phyloP scores from a whole-genome alignment of 208 protist species.

The Porcisia deanei region DNA sequence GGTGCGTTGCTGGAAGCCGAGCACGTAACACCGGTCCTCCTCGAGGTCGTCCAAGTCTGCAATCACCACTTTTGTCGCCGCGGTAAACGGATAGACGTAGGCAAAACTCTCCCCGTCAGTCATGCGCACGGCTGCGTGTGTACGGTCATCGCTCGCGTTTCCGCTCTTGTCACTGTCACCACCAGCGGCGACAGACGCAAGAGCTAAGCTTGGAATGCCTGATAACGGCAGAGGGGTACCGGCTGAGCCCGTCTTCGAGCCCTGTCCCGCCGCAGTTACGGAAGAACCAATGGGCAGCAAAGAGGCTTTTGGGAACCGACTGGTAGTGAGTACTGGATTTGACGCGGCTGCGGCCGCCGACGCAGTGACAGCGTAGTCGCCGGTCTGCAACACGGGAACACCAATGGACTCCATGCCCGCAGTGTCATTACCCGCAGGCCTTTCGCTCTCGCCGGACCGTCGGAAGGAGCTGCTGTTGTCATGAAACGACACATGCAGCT shows the following conservation, averaged over 20 bases:
- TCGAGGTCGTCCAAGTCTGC: conserved; percentile 60
- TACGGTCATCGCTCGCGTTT: neutral
- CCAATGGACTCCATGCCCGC: neutral
- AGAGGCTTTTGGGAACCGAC: neutral
- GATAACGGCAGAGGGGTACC: neutral
- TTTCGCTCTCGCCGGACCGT: neutral
- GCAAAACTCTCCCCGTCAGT: conserved; percentile 29
- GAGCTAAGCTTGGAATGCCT: neutral
- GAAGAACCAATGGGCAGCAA: neutral
- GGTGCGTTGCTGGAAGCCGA: conserved; percentile 40
- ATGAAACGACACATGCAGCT: neutral
- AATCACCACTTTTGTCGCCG: conserved; percentile 24
- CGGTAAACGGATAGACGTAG: conserved; percentile 52
- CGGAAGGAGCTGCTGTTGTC: neutral
- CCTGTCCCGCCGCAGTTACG: neutral
- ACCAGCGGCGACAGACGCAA: neutral
- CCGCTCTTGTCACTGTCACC: no score
- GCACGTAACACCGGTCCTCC: conserved; percentile 47
- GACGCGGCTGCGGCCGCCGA: neutral
- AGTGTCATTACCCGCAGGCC: neutral
- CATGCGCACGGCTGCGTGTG: neutral
- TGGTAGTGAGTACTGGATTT: neutral
- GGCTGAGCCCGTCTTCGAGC: neutral
- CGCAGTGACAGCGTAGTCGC: neutral
- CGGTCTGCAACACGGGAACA: neutral